Evolutionary conservation across 2,329 filamentous ascomycete genomes (phyloP), one percentile per base, ranked within the genome.

Genomic region (Xylariaceae sp.): DNA sequence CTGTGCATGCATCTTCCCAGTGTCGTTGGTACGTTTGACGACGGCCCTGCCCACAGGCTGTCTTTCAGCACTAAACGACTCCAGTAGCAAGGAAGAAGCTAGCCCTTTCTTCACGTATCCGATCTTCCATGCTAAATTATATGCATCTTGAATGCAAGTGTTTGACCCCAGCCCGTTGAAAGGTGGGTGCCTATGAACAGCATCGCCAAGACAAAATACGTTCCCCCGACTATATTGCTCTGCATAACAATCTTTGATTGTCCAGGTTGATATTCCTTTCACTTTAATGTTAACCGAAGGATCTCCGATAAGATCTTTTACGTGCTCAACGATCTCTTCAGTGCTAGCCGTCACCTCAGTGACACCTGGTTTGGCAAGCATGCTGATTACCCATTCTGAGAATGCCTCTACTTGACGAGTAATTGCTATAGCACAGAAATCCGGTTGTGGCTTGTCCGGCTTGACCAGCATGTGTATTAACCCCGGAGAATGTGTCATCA

Each of bases 101-200:
- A 54, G 16, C 6, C 55, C 50, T 21, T 50, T 46, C 32, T 8
- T 26, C 20, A 57, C 42, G 37, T 54, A 57, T 18, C 45, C 55
- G 10, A 57, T 57, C 30, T 54, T 57, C 55, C 55, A 57, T n/a
- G 55, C 55, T 16, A 57, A 37, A 30, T 57, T 57, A 29, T 57
- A 57, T 16, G 55, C 55, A 30, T 57, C 55, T 39, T 57, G 55
- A 27, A 57, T 57, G 21, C 55, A 57, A 16, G 55, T 57, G 29
- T 57, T 57, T 1, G 41, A 43, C 2, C 46, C 55, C 1, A 55
- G 33, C 11, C 55, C 55, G 11, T 57, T 50, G 30, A 54, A 54
- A 16, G 55, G 55, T 3, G 55, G 50, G 27, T 57, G 55, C 13
- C 55, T 45, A 26, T 57, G 50, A 2, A 54, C 55, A 0, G 50